Percentiles rank a stretch among this genome's conserved stretches.
Conservation (phyloP, 805 yeast species). For the Barnettozyma vustinii region DNA sequence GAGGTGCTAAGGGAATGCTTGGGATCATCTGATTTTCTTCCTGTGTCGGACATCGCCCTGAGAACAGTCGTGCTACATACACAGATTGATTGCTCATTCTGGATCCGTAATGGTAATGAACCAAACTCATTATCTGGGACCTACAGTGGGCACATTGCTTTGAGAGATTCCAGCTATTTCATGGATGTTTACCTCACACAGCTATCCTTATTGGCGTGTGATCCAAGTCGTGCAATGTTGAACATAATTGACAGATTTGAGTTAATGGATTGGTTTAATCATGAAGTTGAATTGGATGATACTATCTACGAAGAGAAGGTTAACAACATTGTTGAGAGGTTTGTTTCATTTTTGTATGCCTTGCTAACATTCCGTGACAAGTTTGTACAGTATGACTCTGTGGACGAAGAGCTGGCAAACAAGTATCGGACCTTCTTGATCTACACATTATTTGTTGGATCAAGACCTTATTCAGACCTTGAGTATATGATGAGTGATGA, state of each 20-base stretch:
- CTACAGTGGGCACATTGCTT: conserved; percentile 38
- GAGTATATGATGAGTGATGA: conserved; percentile 30
- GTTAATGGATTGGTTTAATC: conserved; percentile 42
- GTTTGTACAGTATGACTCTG: conserved; percentile 38
- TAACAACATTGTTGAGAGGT: conserved; percentile 70
- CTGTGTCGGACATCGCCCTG: conserved; percentile 51
- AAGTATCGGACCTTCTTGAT: conserved; percentile 38
- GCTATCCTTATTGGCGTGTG: conserved; percentile 42
- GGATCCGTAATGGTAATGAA: conserved; percentile 69
- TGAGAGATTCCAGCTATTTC: conserved; percentile 50
- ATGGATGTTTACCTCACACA: conserved; percentile 77
- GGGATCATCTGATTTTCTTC: conserved; percentile 34
- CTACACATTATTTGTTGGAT: conserved; percentile 45
- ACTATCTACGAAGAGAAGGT: conserved; percentile 46
- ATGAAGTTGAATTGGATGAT: conserved; percentile 28
- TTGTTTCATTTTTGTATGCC: conserved; percentile 63
- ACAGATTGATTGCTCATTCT: conserved; percentile 58
- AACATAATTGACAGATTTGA: conserved; percentile 56
- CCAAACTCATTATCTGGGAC: conserved; percentile 45
- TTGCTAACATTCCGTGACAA: conserved; percentile 65
- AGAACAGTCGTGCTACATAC: conserved; percentile 55
- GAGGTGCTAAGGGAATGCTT: not conserved
- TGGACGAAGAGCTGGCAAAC: conserved; percentile 24
- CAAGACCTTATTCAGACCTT: conserved; percentile 49
- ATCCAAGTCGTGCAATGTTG: conserved; percentile 53